A percentile compares a stretch with the other conserved stretches of the same genome.
These are phyloP conservation scores for Prunus kanzakura DNA, from an alignment of 306 rosid species.

Conservation along the genomic window DNA sequence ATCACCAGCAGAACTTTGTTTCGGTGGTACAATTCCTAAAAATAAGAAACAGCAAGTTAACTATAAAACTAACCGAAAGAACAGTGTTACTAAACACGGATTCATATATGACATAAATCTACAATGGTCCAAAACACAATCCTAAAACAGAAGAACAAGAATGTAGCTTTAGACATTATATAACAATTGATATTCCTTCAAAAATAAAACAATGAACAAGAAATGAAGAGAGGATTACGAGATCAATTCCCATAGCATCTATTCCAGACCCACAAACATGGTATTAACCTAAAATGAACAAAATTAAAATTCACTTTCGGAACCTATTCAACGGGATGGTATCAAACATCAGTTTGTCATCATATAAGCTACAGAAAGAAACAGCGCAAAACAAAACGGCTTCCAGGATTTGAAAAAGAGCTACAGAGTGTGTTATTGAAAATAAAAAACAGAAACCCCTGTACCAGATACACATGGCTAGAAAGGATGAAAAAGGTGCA, in stretches of 20 bases:
- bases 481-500: not conserved
- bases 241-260: not conserved
- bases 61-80: not conserved
- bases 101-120: not conserved
- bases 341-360: not conserved
- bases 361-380: not conserved
- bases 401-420: too few relatives aligned
- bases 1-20: constrained; percentile 43
- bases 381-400: too few relatives aligned
- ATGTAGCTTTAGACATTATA: not conserved
- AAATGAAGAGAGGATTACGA: not conserved
- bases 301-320: not conserved
- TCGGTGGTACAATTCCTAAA: constrained; percentile 32
- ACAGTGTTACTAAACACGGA: not conserved
- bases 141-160: not conserved
- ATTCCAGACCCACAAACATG: not conserved
- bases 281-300: not conserved
- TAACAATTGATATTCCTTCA: not conserved
- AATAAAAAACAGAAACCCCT: too few relatives aligned
- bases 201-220: not conserved
- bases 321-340: not conserved
- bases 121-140: not conserved
- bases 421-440: too few relatives aligned
- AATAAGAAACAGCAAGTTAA: constrained; percentile 15
- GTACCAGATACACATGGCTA: not conserved